Conservation (phyloP, 768 basidiomycete species). For the Tulasnella sp. region DNA sequence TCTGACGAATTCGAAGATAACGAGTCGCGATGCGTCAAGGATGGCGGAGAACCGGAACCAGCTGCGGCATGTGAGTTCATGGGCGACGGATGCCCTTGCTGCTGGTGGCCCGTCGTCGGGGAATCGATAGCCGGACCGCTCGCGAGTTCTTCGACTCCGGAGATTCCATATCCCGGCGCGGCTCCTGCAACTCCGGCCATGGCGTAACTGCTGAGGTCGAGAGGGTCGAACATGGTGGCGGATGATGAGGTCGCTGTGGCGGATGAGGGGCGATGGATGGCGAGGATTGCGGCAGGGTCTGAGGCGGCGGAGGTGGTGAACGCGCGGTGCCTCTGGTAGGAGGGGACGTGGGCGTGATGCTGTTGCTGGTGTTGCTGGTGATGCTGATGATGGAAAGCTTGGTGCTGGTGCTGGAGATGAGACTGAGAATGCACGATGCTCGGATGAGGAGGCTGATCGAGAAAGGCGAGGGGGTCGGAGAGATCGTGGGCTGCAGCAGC, state of each 20-base stretch:
- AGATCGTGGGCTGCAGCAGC: neutral
- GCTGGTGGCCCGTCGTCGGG: neutral
- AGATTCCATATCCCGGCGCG: neutral
- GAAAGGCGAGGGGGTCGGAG: neutral
- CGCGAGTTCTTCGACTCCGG: neutral
- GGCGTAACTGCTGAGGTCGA: conserved; percentile 1
- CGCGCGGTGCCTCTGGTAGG: conserved; percentile 5
- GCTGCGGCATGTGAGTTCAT: neutral
- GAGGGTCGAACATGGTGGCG: neutral
- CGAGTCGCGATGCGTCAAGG: neutral
- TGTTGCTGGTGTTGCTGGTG: neutral
- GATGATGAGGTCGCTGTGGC: neutral
- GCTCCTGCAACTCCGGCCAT: neutral
- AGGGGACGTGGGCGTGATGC: neutral
- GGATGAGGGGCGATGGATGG: neutral
- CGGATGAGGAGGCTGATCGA: neutral
- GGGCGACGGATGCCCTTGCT: conserved; percentile 10
- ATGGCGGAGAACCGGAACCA: neutral
- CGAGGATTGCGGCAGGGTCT: conserved; percentile 6
- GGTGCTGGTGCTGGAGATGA: conserved; percentile 2
- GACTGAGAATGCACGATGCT: neutral
- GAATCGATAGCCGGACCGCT: neutral
- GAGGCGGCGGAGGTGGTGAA: conserved; percentile 13
- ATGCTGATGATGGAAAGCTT: conserved; percentile 1
- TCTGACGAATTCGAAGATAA: neutral